Percentiles rank a stretch among this genome's conserved stretches.
phyloP scores from a whole-genome alignment of 1,284 basidiomycete genomes.

The Athelia sp. region DNA sequence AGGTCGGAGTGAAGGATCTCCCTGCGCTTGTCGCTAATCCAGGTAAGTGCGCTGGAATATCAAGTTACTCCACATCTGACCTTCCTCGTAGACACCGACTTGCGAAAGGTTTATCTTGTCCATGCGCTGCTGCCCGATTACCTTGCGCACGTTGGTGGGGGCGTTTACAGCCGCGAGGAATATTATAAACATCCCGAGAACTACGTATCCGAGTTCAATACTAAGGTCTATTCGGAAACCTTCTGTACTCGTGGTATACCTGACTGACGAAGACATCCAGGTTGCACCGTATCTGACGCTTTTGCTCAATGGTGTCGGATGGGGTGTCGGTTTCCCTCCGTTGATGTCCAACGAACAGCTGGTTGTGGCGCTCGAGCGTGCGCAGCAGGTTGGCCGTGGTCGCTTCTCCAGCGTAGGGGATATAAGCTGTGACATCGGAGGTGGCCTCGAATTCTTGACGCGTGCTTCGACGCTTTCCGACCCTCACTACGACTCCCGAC shows the following conservation, averaged over 20 bases:
- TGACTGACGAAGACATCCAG: conserved; percentile 27
- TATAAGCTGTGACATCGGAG: conserved; percentile 84
- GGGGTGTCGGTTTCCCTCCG: conserved; percentile 73
- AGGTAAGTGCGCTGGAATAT: conserved; percentile 29
- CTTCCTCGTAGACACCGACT: conserved; percentile 39
- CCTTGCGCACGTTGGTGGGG: conserved; percentile 50
- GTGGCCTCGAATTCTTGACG: conserved; percentile 80
- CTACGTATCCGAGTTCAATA: conserved; percentile 67
- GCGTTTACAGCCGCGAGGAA: conserved; percentile 54
- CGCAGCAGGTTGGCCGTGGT: conserved; percentile 43
- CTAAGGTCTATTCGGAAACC: conserved; percentile 43
- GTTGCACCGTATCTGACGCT: conserved; percentile 82
- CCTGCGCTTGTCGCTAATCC: conserved; percentile 44
- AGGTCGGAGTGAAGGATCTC: conserved; percentile 55
- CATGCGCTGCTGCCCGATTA: conserved; percentile 72
- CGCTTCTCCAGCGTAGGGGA: conserved; percentile 75
- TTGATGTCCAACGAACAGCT: conserved; percentile 72
- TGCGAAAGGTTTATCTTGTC: conserved; percentile 71
- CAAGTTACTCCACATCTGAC: background rate
- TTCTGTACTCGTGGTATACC: conserved; percentile 3
- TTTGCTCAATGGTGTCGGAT: conserved; percentile 83
- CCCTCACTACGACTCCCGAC: conserved; percentile 62
- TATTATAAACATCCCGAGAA: conserved; percentile 69
- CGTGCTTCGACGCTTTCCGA: conserved; percentile 70
- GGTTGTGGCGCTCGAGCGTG: conserved; percentile 42